These are phyloP conservation scores for Talaromyces albobiverticillius DNA, from an alignment of 2,329 filamentous ascomycete genomes.

Conservation along the genomic window DNA sequence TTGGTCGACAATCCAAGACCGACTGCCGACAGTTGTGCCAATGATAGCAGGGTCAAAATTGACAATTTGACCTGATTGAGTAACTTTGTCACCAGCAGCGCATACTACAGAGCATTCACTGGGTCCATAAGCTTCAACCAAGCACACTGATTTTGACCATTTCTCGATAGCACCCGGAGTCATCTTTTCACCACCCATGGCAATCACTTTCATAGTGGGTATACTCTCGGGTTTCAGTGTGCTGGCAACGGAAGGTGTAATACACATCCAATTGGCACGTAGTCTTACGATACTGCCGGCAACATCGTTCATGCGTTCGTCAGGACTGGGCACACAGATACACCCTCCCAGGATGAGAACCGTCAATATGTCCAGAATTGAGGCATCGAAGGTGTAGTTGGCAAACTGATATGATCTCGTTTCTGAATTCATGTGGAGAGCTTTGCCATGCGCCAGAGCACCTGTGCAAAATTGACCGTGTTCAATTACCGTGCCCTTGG, in stretches of 20 bases:
- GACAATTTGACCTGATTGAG: conserved; percentile 27
- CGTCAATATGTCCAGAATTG: conserved; percentile 54
- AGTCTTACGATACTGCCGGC: conserved; percentile 32
- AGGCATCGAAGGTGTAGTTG: conserved; percentile 56
- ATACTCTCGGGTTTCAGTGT: conserved; percentile 44
- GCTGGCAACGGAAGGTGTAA: conserved; percentile 59
- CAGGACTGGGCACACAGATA: conserved; percentile 56
- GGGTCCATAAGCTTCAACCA: conserved; percentile 46
- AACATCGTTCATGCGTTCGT: conserved; percentile 51
- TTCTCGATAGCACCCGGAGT: conserved; percentile 40
- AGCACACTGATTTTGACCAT: conserved; percentile 40
- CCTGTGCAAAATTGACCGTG: conserved; percentile 58
- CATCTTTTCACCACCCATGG: conserved; percentile 46
- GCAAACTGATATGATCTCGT: conserved; percentile 61
- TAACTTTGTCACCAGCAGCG: conserved; percentile 30
- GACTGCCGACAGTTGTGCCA: conserved; percentile 32
- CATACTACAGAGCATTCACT: conserved; percentile 40
- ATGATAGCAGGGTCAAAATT: conserved; percentile 31
- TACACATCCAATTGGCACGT: conserved; percentile 52
- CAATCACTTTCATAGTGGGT: conserved; percentile 43
- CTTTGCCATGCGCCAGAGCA: conserved; percentile 50
- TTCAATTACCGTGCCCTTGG: conserved; percentile 61
- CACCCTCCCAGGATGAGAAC: conserved; percentile 57
- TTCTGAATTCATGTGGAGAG: conserved; percentile 48
- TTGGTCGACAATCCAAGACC: conserved; percentile 44